Base-by-base conservation (phyloP, 106 monocot species). In the Dactylorhiza incarnata region DNA sequence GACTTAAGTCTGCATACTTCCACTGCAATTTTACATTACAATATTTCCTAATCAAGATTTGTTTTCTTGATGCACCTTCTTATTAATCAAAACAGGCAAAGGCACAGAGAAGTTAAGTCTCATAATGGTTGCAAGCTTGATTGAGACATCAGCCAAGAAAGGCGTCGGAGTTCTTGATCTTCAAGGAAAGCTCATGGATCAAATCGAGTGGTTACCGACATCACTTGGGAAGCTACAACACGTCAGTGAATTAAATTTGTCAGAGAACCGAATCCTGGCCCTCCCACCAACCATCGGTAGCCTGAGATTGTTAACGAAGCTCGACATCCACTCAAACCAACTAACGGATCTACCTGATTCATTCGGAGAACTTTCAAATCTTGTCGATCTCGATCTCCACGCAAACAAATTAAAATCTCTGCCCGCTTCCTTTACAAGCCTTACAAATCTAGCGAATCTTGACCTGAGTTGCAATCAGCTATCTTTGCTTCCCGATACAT, bases 181-280 rank as follows among this genome's bases (percentile, higher is more conserved):
- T 74, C 84, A 79, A 63, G 91, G 91, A 13, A 97, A 89, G 71
- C 76, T 97, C 45, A 87, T 81, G 79, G 96, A 97, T 49, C 87
- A 93, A 43, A 86, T 97, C 12, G 96, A 97, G 79, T 97, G 96
- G 96, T 89, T 97, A 62, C 96, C 96, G 2, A 43, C 80, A n/a
- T 93, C 93, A 22, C 87, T 97, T 19, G 96, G 93, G 4, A 97
- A 97, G 73, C 72, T 97, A 53, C 75, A 81, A 59, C 80, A 80
- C 37, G 75, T 87, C 26, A 86, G 84, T 4, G 91, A 97, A n/a
- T 80, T 97, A 43, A 80, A 93, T 76, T 58, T 97, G 62, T 97
- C 96, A 6, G 96, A 97, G 74, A 97, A 97, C 71, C 76, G 76
- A 62, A 85, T 97, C 81, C 81, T 83, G 84, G 93, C 87, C 29